These are phyloP conservation scores for Talinum fruticosum DNA, from an alignment of 148 eudicot species.

Conservation along the genomic window DNA sequence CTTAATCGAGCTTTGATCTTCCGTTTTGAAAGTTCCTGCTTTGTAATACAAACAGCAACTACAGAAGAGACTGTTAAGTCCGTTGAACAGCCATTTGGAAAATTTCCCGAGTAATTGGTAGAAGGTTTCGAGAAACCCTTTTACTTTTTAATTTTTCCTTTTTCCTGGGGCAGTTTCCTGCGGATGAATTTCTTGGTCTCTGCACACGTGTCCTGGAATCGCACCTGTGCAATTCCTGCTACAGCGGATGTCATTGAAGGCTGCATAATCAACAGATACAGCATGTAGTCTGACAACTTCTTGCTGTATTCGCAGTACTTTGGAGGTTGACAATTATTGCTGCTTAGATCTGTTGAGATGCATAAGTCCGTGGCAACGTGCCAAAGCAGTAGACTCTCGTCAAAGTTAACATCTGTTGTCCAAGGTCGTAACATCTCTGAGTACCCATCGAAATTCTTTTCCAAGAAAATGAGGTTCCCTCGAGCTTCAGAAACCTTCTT, in stretches of 20 bases:
- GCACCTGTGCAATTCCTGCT: constrained; percentile 24
- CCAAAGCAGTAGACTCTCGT: constrained; percentile 24
- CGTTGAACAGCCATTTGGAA: too few relatives aligned
- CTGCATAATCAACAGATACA: constrained; percentile 30
- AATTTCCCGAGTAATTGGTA: too few relatives aligned
- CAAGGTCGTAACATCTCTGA: constrained; percentile 12
- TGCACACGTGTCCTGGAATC: constrained; percentile 26
- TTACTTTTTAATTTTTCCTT: too few relatives aligned
- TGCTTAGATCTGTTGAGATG: neutral
- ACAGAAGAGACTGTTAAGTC: too few relatives aligned
- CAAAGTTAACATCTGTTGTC: constrained; percentile 20
- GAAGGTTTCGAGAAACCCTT: too few relatives aligned
- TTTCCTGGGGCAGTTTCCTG: neutral
- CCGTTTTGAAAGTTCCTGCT: neutral
- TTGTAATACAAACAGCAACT: neutral
- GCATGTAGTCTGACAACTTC: constrained; percentile 33
- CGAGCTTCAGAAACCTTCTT: constrained; percentile 4
- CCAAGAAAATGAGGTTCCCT: constrained; percentile 1
- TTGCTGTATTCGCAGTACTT: neutral
- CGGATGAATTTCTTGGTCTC: constrained; percentile 15
- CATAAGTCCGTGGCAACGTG: constrained; percentile 34
- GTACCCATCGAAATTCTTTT: neutral
- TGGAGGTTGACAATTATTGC: too few relatives aligned
- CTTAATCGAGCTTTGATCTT: too few relatives aligned
- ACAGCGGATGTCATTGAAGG: constrained; percentile 24